These are phyloP conservation scores for Leccinum truebloodii DNA, from an alignment of 768 basidiomycete genomes.

Conservation along the genomic window DNA sequence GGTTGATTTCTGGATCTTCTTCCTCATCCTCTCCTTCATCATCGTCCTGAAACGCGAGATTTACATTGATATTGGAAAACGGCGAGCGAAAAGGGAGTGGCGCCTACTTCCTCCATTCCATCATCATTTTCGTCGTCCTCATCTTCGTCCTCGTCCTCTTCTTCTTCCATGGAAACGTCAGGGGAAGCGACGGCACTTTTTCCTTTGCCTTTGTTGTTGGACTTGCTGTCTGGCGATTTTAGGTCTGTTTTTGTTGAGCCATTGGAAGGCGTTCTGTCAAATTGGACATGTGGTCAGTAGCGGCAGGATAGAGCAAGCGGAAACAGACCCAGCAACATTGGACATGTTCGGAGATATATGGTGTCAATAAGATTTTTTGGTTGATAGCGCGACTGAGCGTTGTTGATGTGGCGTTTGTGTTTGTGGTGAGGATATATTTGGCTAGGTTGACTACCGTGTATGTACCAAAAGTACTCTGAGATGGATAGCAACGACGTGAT, in stretches of 20 bases:
- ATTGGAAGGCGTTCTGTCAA: slow-evolving; percentile 19
- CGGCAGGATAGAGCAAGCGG: no score
- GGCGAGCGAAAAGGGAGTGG: background rate
- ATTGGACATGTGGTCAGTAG: background rate
- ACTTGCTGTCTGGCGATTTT: slow-evolving; percentile 38
- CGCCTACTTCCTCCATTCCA: slow-evolving; percentile 30
- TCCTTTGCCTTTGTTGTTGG: slow-evolving; percentile 58
- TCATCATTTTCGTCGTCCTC: slow-evolving; percentile 49
- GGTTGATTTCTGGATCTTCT: slow-evolving; percentile 57
- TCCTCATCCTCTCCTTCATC: slow-evolving; percentile 49
- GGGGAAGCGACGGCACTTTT: slow-evolving; percentile 41
- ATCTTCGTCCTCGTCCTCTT: slow-evolving; percentile 48
- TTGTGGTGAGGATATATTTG: background rate
- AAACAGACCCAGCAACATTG: slow-evolving; percentile 25
- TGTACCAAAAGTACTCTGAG: background rate
- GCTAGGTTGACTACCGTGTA: background rate
- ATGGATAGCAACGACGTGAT: slow-evolving; percentile 4
- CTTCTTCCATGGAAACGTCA: slow-evolving; percentile 46
- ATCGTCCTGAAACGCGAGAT: slow-evolving; percentile 31
- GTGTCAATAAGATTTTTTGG: background rate
- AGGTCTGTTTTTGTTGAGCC: slow-evolving; percentile 27
- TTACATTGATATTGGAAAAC: background rate
- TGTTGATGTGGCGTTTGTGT: slow-evolving; percentile 3
- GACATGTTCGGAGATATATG: slow-evolving; percentile 22
- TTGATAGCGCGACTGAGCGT: background rate